Evolutionary conservation across 345 rosid genomes (phyloP).

Genomic region (Gossypium mustelinum): DNA sequence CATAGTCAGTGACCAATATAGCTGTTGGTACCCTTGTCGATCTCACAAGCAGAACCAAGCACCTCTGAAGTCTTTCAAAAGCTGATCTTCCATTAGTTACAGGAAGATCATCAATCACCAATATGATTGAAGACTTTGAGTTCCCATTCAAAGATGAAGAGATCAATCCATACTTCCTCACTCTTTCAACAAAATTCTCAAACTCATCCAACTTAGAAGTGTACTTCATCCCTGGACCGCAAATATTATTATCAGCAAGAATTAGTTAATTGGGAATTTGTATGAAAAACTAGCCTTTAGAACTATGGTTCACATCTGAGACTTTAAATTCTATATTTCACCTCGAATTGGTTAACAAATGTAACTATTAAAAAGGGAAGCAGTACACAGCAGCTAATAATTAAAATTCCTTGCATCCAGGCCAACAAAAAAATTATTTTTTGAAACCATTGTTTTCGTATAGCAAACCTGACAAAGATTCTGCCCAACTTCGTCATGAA

Average conservation of each 20-base stretch:
- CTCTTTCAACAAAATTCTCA: constrained; percentile 66
- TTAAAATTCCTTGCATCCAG: neutral
- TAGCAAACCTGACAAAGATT: constrained; percentile 12
- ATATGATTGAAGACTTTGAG: constrained; percentile 38
- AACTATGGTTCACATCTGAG: neutral
- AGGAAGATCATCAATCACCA: constrained; percentile 93
- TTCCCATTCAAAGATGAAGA: constrained; percentile 36
- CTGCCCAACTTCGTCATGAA: constrained; percentile 6
- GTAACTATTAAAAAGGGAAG: neutral
- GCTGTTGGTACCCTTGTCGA: constrained; percentile 66
- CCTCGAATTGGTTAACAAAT: neutral
- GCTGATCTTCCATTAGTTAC: constrained; percentile 59
- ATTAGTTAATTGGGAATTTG: neutral
- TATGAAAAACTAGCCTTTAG: neutral
- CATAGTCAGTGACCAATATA: constrained; percentile 58
- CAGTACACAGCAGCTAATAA: neutral
- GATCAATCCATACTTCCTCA: constrained; percentile 68
- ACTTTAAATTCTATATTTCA: neutral
- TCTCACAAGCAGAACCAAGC: constrained; percentile 67
- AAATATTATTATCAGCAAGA: constrained; percentile 11
- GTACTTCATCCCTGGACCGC: constrained; percentile 54
- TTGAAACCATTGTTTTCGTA: neutral
- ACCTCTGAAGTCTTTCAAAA: constrained; percentile 61
- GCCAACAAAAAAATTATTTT: neutral
- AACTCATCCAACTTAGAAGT: constrained; percentile 91